A percentile compares a stretch with the other conserved stretches of the same genome.
Conservation (phyloP, 768 basidiomycete species). For the Macrolepiota fuliginosa region DNA sequence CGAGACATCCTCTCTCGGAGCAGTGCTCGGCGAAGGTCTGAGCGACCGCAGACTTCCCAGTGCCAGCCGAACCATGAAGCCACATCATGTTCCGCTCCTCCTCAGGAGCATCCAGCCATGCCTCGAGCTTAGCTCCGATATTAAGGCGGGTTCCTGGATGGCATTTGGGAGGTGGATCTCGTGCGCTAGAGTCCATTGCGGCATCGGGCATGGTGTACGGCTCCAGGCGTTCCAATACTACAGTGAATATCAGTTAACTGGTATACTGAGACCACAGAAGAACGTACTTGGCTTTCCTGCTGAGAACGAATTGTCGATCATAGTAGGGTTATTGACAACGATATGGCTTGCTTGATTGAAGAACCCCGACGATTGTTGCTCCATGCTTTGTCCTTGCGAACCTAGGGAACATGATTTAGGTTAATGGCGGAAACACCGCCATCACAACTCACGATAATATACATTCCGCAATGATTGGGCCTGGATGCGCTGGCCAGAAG, state of each 20-base stretch:
- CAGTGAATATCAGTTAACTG: background rate
- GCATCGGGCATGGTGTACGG: background rate
- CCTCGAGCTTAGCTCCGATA: background rate
- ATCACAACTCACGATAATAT: background rate
- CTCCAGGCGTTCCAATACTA: background rate
- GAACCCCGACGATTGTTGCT: background rate
- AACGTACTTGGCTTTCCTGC: too few species aligned
- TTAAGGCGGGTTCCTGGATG: background rate
- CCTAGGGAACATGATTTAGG: background rate
- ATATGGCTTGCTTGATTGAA: background rate
- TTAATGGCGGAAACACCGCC: too few species aligned
- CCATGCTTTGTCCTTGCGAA: too few species aligned
- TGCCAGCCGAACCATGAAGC: conserved; percentile 6
- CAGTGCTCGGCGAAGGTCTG: conserved; percentile 2
- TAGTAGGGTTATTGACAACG: background rate
- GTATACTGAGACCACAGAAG: background rate
- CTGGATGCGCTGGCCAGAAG: background rate
- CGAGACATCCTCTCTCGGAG: background rate
- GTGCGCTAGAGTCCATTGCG: background rate
- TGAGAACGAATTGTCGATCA: background rate
- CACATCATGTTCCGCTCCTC: conserved; percentile 1
- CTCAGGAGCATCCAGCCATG: background rate
- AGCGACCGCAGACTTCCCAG: conserved; percentile 6
- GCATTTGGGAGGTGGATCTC: background rate
- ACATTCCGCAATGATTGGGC: background rate